These are phyloP conservation scores for Amanita polypyramis DNA, from an alignment of 768 basidiomycete genomes.

Conservation along the genomic window DNA sequence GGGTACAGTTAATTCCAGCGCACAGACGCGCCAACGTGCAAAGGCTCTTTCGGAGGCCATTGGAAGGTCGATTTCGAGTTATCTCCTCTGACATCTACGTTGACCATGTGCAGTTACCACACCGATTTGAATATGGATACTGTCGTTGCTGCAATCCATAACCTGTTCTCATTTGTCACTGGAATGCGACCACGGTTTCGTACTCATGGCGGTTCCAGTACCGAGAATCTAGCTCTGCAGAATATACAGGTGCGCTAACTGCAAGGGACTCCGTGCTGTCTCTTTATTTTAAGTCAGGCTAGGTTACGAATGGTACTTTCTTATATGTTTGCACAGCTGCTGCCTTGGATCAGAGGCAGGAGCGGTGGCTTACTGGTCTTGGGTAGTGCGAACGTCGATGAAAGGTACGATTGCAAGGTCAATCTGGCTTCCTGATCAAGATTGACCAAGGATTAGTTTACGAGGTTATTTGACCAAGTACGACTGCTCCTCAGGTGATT, in stretches of 20 bases:
- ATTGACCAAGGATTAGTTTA: conserved; percentile 38
- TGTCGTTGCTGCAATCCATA: conserved; percentile 73
- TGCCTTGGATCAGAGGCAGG: conserved; percentile 85
- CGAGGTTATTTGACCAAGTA: conserved; percentile 98
- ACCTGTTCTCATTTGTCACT: conserved; percentile 79
- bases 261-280: not conserved
- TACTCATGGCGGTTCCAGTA: conserved; percentile 73
- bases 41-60: conserved; percentile 82
- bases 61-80: conserved; percentile 51
- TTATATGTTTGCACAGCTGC: conserved; percentile 89
- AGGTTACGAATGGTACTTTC: conserved; percentile 89
- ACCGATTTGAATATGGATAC: conserved; percentile 94
- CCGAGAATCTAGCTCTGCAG: conserved; percentile 94
- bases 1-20: conserved; percentile 94
- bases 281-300: conserved; percentile 39
- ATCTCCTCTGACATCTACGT: not conserved
- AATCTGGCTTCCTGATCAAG: not conserved
- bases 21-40: conserved; percentile 77
- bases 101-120: conserved; percentile 58
- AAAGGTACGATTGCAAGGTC: conserved; percentile 47
- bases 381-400: conserved; percentile 98
- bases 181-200: conserved; percentile 53
- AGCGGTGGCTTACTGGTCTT: conserved; percentile 83
- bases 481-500: conserved; percentile 79
- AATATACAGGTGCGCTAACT: conserved; percentile 70